These are phyloP conservation scores for Xylariaceae sp. DNA, from an alignment of 2,329 filamentous ascomycete genomes.

Conservation along the genomic window DNA sequence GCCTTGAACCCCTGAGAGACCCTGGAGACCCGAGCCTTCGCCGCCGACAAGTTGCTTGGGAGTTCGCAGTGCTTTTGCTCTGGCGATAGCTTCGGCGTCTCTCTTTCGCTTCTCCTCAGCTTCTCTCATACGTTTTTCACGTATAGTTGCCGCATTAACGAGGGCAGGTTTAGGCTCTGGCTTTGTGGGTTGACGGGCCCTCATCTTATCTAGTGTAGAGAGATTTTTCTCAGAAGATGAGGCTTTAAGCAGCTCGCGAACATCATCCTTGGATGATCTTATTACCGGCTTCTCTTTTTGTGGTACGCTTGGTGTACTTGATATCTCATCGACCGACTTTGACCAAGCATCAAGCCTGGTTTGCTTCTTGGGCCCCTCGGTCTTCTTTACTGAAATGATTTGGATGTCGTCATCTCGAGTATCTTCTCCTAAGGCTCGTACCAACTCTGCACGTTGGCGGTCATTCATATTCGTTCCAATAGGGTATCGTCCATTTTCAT, in stretches of 20 bases:
- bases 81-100: conserved; percentile 72
- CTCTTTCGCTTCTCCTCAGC: conserved; percentile 73
- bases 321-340: conserved; percentile 48
- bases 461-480: conserved; percentile 79
- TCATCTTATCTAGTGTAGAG: conserved; percentile 51
- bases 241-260: conserved; percentile 48
- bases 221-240: conserved; percentile 48
- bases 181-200: conserved; percentile 38
- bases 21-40: conserved; percentile 77
- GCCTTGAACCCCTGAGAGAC: conserved; percentile 69
- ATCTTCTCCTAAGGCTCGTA: conserved; percentile 63
- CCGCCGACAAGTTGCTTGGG: conserved; percentile 62
- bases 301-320: conserved; percentile 29
- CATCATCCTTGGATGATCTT: conserved; percentile 50
- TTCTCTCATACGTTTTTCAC: conserved; percentile 73
- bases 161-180: conserved; percentile 40
- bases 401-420: conserved; percentile 55
- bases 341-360: conserved; percentile 65
- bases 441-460: conserved; percentile 82
- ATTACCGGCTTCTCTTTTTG: conserved; percentile 22
- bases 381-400: conserved; percentile 46
- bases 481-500: conserved; percentile 56
- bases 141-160: conserved; percentile 59
- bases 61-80: conserved; percentile 63
- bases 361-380: conserved; percentile 54